These are phyloP conservation scores for Mortierella sp. DNA, from an alignment of 371 early-diverging fungal genomes.

Conservation along the genomic window DNA sequence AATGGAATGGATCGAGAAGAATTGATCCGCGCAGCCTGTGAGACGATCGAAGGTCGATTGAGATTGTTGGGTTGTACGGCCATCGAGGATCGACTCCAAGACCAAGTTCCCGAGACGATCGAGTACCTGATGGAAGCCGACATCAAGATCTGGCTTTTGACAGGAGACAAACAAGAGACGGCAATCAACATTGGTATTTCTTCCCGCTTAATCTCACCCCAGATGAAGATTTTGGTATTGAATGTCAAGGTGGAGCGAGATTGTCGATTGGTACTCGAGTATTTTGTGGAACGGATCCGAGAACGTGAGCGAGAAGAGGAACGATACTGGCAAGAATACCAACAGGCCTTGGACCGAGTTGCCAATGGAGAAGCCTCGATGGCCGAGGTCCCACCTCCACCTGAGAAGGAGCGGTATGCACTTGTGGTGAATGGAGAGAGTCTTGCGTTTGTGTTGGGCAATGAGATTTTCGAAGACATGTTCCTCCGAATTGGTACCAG, in stretches of 20 bases:
- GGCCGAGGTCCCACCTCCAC: not conserved
- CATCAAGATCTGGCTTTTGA: conserved; percentile 91
- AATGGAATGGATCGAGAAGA: conserved; percentile 64
- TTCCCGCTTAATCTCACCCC: conserved; percentile 67
- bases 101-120: conserved; percentile 85
- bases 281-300: conserved; percentile 55
- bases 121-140: conserved; percentile 77
- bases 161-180: conserved; percentile 96
- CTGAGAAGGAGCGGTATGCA: conserved; percentile 45
- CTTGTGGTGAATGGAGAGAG: conserved; percentile 54
- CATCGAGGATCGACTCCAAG: conserved; percentile 87
- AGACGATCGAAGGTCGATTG: conserved; percentile 71
- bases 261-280: conserved; percentile 47
- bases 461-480: conserved; percentile 52
- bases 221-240: conserved; percentile 76
- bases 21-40: conserved; percentile 71
- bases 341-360: conserved; percentile 24
- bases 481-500: conserved; percentile 50
- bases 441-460: conserved; percentile 49
- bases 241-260: conserved; percentile 60
- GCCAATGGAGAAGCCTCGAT: conserved; percentile 20
- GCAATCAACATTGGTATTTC: conserved; percentile 90
- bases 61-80: conserved; percentile 73
- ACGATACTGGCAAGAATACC: conserved; percentile 53
- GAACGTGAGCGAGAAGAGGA: conserved; percentile 71